phyloP scores from a whole-genome alignment of 208 protist genomes.

The Leishmania guyanensis region DNA sequence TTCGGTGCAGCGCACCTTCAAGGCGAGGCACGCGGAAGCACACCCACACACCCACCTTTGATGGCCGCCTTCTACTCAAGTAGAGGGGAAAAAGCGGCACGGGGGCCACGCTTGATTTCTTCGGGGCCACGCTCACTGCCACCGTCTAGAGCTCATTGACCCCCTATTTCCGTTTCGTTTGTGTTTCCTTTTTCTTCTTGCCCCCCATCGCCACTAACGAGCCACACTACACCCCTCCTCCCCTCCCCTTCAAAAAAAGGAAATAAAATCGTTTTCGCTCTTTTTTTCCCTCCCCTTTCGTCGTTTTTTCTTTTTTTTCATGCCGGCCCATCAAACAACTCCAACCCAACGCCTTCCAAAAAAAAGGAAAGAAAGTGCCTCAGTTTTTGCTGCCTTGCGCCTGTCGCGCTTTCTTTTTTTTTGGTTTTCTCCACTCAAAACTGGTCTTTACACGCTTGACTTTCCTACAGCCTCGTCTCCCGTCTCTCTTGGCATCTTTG shows the following conservation, averaged over 20 bases:
- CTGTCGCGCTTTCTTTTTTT: background rate
- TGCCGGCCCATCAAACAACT: background rate
- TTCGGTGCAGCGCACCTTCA: background rate
- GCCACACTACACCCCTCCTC: background rate
- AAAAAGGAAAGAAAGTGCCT: background rate
- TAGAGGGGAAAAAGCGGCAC: background rate
- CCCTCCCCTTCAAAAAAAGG: background rate
- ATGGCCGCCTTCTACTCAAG: background rate
- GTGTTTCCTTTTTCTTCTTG: background rate
- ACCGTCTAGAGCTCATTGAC: background rate
- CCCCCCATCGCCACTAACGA: background rate
- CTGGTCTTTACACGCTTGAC: background rate
- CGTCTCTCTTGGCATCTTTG: background rate
- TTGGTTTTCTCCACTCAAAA: background rate
- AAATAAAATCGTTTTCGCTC: background rate
- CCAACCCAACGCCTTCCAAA: background rate
- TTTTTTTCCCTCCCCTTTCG: background rate
- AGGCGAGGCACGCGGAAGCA: background rate
- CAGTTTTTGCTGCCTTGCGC: background rate
- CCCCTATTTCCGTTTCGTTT: background rate
- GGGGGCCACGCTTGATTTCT: background rate
- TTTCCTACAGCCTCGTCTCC: background rate
- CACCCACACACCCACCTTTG: background rate
- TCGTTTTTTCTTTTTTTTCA: background rate
- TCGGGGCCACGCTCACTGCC: background rate